Conservation (phyloP, 2,329 filamentous ascomycete genomes). For the Ophiocordyceps robertsii region DNA sequence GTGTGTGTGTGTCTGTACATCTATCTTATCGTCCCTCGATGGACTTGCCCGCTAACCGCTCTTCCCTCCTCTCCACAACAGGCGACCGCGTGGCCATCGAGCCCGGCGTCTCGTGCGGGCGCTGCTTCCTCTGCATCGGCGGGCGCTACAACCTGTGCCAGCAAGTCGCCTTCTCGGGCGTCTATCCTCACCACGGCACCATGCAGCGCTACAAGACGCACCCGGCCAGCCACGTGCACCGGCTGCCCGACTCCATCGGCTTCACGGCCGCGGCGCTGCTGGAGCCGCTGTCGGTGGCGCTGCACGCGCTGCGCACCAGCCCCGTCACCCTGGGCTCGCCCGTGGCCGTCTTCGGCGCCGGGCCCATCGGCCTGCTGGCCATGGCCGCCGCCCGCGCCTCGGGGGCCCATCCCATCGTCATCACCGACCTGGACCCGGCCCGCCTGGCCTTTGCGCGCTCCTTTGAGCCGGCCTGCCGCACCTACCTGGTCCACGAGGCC, state of each 20-base stretch:
- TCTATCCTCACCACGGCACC: conserved; percentile 46
- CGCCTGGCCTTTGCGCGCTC: conserved; percentile 43
- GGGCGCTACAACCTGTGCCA: conserved; percentile 53
- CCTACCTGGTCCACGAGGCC: conserved; percentile 36
- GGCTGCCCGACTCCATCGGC: conserved; percentile 40
- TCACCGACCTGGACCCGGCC: conserved; percentile 46
- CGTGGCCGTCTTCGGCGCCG: conserved; percentile 46
- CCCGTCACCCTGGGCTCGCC: conserved; percentile 40
- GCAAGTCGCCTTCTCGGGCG: conserved; percentile 46
- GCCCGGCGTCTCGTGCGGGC: conserved; percentile 48
- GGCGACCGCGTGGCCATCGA: conserved; percentile 56
- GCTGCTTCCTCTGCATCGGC: conserved; percentile 43
- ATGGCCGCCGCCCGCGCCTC: conserved; percentile 44
- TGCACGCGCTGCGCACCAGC: conserved; percentile 43
- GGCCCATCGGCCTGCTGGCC: conserved; percentile 48
- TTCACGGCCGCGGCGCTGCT: conserved; percentile 49
- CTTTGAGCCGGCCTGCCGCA: conserved; percentile 38
- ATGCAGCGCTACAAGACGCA: conserved; percentile 50
- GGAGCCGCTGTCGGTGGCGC: conserved; percentile 49
- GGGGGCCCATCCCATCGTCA: conserved; percentile 48
- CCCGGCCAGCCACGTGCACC: conserved; percentile 45
- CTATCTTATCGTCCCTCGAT: too few species aligned
- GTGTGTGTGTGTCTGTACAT: too few species aligned
- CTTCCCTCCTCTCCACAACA: conserved; percentile 4
- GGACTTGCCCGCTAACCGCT: background rate